A percentile compares a stretch with the other conserved stretches of the same genome.
phyloP scores from a whole-genome alignment of 2,329 filamentous ascomycete genomes.

The Paracamarosporium sp. region DNA sequence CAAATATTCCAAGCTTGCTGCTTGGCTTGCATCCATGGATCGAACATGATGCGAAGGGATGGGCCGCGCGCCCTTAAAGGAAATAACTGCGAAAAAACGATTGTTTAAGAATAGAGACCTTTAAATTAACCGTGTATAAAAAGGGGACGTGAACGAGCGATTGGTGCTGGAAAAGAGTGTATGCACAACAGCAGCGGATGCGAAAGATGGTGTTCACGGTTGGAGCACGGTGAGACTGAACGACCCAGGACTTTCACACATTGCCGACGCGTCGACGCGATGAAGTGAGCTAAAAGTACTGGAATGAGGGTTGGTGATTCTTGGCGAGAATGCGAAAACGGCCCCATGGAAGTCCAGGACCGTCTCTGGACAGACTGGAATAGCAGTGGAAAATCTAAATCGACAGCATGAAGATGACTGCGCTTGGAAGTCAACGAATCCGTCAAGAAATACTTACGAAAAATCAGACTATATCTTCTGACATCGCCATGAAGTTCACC shows the following conservation, averaged over 20 bases:
- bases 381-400: too few relatives aligned
- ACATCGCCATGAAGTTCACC: background rate
- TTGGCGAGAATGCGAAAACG: background rate
- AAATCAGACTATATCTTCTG: too few relatives aligned
- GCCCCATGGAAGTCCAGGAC: background rate
- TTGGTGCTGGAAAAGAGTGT: conserved; percentile 3
- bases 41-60: background rate
- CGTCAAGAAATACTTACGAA: too few relatives aligned
- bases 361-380: too few relatives aligned
- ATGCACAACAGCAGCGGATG: background rate
- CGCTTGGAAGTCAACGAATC: too few relatives aligned
- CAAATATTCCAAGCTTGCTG: background rate
- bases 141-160: conserved; percentile 3
- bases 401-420: too few relatives aligned
- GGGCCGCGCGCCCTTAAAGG: background rate
- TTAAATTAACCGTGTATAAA: background rate
- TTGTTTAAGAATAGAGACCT: background rate
- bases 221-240: background rate
- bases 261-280: conserved; percentile 3
- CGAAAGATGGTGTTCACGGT: conserved; percentile 1
- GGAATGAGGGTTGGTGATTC: conserved; percentile 2
- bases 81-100: background rate
- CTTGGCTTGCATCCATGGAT: background rate
- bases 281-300: background rate
- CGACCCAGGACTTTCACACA: background rate